Percentiles rank a stretch among this genome's conserved stretches.
Evolutionary conservation across 2,329 filamentous ascomycete genomes (phyloP).

Genomic region (Venturiaceae sp.): DNA sequence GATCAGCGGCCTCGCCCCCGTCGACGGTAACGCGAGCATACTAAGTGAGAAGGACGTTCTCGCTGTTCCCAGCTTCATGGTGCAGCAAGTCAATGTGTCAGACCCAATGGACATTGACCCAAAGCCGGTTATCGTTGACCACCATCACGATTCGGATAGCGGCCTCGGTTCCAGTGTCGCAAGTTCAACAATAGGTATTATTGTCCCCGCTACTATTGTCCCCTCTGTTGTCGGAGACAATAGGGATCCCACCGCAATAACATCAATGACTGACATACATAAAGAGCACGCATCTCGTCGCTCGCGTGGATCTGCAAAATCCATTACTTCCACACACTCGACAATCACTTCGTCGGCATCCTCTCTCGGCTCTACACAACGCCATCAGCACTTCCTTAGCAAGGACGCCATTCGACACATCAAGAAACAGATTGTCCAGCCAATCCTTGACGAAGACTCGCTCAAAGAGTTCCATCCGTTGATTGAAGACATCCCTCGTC

Average conservation of each 20-base stretch:
- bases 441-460: conserved; percentile 62
- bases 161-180: conserved; percentile 76
- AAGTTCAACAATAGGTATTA: conserved; percentile 38
- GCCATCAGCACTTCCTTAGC: conserved; percentile 51
- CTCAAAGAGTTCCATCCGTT: conserved; percentile 76
- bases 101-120: conserved; percentile 28
- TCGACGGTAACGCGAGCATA: conserved; percentile 19
- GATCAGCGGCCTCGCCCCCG: conserved; percentile 15
- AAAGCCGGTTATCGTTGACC: conserved; percentile 33
- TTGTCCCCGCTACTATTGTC: conserved; percentile 1
- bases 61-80: conserved; percentile 35
- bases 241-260: conserved; percentile 30
- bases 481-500: conserved; percentile 66
- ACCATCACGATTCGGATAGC: conserved; percentile 73
- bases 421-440: conserved; percentile 63
- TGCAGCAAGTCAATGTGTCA: conserved; percentile 24
- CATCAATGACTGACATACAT: conserved; percentile 21
- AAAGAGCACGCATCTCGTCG: conserved; percentile 17
- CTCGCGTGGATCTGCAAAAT: conserved; percentile 26
- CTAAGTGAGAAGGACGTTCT: conserved; percentile 39
- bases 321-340: conserved; percentile 23
- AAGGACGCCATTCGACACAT: conserved; percentile 66
- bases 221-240: not conserved
- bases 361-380: conserved; percentile 20
- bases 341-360: conserved; percentile 36